Base-by-base conservation (phyloP, 129 eudicot genomes). In the Silybum marianum region DNA sequence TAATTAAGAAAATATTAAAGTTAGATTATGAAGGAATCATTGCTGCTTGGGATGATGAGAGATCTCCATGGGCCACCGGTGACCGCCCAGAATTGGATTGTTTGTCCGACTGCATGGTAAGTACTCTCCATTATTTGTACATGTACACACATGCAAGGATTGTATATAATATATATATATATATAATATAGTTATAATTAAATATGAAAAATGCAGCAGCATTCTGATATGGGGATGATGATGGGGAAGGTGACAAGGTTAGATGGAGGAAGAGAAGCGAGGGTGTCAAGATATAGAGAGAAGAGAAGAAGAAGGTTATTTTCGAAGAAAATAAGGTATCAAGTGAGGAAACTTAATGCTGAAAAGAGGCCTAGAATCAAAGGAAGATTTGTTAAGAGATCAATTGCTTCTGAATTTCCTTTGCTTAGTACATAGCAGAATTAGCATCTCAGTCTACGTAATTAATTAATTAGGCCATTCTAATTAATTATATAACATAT, bases 331-430 rank as follows among this genome's bases (percentile, higher is more conserved):
- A 90, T 90, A 66, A 81, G 94, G 84, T 90, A 90, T 69, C 86
- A 88, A 80, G 94, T 90, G n/a, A 81, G 94, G 66, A 90, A 90
- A 80, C 36, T 90, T 76, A 88, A 90, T 80, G 94, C 94, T 3
- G 94, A 90, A 78, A 90, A 86, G 83, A 88, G 94, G 79, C 91
- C 91, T 1, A 63, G 94, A 67, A 88, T 90, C 78, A 90, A 90
- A 88, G 94, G 94, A 21, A 86, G 94, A 76, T 90, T 90, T 72
- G 94, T 90, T n/a, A 90, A 90, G 86, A 77, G 91, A 54, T 38
- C 97, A 44, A 34, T 85, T 81, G 21, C 23, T 63, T 9, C 25
- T 6, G 25, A 4, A 21, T n/a, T 72, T 39, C 46, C 84, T 63
- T 66, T 80, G 80, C 73, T 28, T 66, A 22, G n/a, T 83, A 80